Evolutionary conservation across 805 yeast species (phyloP), one percentile per base, ranked within the genome.

Genomic region (Debaryomyces prosopidis): DNA sequence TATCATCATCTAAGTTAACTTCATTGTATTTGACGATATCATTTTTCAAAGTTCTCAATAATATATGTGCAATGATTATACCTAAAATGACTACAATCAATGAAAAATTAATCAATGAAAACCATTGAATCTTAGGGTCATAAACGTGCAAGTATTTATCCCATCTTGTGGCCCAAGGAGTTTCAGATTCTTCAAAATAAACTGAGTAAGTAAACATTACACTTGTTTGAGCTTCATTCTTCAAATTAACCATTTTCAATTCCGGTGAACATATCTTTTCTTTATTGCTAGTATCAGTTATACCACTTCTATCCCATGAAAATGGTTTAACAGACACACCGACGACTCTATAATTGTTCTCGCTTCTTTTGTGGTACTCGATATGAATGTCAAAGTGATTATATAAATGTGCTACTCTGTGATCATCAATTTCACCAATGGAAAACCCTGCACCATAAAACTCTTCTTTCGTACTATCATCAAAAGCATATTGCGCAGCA

Each of bases 111-210:
- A 90, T 71, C 56, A 94, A 79, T 1, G 97, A 89, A 58, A 90
- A 88, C 97, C 98, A 92, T 70, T 94, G 97, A 55, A 94, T 87
- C 61, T 86, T 85, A 46, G 97, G 95, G 61, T 89, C 96, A 63
- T 84, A 87, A 18, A 87, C 94, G 57, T 89, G 95, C 58, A 94
- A 75, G 63, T 94, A 94, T 66, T 89, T 89, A 66, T 94, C 99
- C 99, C 99, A 94, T 71, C 99, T 84, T 2, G 98, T 92, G 28
- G 97, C 98, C 98, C 98, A 94, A 3, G 83, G 81, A 2, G 94
- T 87, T 5, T 73, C 75, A 7, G 92, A 85, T 44, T 78, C 79
- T 16, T 69, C 63, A 76, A 92, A 94, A 30, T 63, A 69, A 15
- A 92, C 94, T 2, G 94, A 84, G 67, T 94, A 94, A n/a, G 96